These are phyloP conservation scores for Didymella sp. DNA, from an alignment of 2,329 filamentous ascomycete species.

Conservation along the genomic window DNA sequence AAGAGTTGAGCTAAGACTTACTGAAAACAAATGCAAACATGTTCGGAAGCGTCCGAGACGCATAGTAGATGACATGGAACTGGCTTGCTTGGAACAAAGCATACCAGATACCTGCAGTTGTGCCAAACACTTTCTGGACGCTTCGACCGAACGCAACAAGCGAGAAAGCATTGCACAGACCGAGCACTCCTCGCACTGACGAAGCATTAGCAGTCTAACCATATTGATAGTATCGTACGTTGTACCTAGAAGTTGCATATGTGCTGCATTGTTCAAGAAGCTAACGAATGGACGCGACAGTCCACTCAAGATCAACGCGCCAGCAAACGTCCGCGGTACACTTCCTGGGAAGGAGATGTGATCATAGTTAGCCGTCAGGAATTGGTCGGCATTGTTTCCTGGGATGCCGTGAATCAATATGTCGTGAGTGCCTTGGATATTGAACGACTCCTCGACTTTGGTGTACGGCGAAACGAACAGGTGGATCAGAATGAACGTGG, in stretches of 20 bases:
- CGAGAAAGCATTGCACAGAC: constrained; percentile 73
- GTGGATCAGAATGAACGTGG: constrained; percentile 62
- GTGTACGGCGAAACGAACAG: constrained; percentile 82
- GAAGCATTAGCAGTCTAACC: not conserved
- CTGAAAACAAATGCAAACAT: constrained; percentile 93
- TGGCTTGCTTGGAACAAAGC: constrained; percentile 78
- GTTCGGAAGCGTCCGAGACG: constrained; percentile 89
- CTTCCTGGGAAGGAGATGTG: constrained; percentile 90
- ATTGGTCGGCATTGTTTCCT: constrained; percentile 59
- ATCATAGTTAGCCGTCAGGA: constrained; percentile 74
- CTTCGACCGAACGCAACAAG: constrained; percentile 70
- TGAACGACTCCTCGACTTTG: constrained; percentile 99
- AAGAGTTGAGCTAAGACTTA: constrained; percentile 54
- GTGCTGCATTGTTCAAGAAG: constrained; percentile 61
- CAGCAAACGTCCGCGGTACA: constrained; percentile 89
- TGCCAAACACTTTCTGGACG: constrained; percentile 72
- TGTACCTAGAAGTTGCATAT: constrained; percentile 65
- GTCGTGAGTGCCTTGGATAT: constrained; percentile 92
- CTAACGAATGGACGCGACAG: constrained; percentile 71
- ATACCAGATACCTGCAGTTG: constrained; percentile 77
- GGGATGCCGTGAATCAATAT: constrained; percentile 83
- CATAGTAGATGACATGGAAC: constrained; percentile 93
- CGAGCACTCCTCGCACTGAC: constrained; percentile 76
- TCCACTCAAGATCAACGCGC: constrained; percentile 76
- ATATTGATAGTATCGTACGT: not conserved